These are phyloP conservation scores for Corylus avellana DNA, from an alignment of 306 rosid species.

Conservation along the genomic window DNA sequence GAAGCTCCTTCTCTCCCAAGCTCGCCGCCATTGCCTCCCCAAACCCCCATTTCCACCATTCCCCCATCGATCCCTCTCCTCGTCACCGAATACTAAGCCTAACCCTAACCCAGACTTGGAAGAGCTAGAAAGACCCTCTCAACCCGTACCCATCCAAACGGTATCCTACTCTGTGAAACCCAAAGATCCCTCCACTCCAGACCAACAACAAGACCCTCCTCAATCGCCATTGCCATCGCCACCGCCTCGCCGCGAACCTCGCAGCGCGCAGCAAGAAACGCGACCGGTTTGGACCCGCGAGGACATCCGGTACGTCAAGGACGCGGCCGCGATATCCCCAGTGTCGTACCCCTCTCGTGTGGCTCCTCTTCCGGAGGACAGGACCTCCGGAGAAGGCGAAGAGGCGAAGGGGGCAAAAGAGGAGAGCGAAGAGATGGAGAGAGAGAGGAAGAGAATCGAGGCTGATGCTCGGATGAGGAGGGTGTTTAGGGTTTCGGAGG, in stretches of 20 bases:
- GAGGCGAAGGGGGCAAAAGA: slow-evolving; percentile 12
- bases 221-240: slow-evolving; percentile 30
- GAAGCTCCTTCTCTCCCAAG: slow-evolving; percentile 66
- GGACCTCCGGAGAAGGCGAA: slow-evolving; percentile 10
- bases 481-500: slow-evolving; percentile 46
- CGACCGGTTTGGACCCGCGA: slow-evolving; percentile 60
- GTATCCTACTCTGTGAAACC: slow-evolving; percentile 75
- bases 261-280: slow-evolving; percentile 29
- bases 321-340: slow-evolving; percentile 52
- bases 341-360: slow-evolving; percentile 63
- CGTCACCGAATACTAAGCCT: slow-evolving; percentile 36
- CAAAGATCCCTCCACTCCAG: slow-evolving; percentile 36
- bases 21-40: slow-evolving; percentile 68
- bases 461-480: slow-evolving; percentile 41
- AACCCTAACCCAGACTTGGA: slow-evolving; percentile 33
- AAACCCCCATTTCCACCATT: slow-evolving; percentile 30
- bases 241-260: slow-evolving; percentile 19
- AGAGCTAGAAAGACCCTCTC: slow-evolving; percentile 29
- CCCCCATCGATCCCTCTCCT: slow-evolving; percentile 43
- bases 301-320: slow-evolving; percentile 70
- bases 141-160: slow-evolving; percentile 53
- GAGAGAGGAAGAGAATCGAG: slow-evolving; percentile 55
- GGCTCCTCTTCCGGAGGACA: slow-evolving; percentile 87
- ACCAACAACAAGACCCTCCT: slow-evolving; percentile 18
- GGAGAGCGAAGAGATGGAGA: slow-evolving; percentile 39